Evolutionary conservation across 345 rosid species (phyloP).

Genomic region (Brassica carinata): DNA sequence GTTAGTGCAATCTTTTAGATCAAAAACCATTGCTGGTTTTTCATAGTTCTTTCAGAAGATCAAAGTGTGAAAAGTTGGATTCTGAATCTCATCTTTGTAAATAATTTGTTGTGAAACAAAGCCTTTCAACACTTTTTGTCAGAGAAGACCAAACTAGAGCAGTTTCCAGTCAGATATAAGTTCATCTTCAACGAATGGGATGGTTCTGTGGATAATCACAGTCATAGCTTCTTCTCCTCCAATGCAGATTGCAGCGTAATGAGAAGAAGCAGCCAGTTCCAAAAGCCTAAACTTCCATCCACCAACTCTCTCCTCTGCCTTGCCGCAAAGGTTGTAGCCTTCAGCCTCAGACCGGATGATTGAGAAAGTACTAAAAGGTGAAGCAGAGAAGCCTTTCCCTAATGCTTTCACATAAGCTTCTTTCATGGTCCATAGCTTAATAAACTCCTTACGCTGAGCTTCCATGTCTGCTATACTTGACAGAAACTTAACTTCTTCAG

Average conservation of each 20-base stretch:
- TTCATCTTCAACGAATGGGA: conserved; percentile 63
- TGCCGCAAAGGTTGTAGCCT: conserved; percentile 23
- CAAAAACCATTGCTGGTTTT: conserved; percentile 22
- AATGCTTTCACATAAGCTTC: conserved; percentile 81
- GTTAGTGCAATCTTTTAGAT: not conserved
- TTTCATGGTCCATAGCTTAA: conserved; percentile 81
- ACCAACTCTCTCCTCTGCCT: conserved; percentile 23
- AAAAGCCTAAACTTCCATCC: conserved; percentile 24
- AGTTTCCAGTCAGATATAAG: conserved; percentile 48
- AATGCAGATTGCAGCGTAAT: conserved; percentile 9
- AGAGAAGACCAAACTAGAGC: not conserved
- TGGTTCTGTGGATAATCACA: conserved; percentile 56
- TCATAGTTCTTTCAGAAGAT: conserved; percentile 9
- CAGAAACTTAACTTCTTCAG: conserved; percentile 53
- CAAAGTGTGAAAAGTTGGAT: conserved; percentile 10
- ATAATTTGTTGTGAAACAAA: conserved; percentile 16
- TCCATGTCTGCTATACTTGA: conserved; percentile 57
- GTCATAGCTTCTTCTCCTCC: conserved; percentile 32
- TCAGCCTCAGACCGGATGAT: conserved; percentile 39
- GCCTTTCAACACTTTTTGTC: conserved; percentile 1
- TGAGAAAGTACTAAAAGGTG: conserved; percentile 69
- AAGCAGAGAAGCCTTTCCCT: conserved; percentile 73
- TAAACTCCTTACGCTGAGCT: conserved; percentile 57
- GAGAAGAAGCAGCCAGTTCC: conserved; percentile 3
- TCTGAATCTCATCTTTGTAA: conserved; percentile 10